Conservation (phyloP, 495 filamentous ascomycete species). For the Neurospora intermedia region DNA sequence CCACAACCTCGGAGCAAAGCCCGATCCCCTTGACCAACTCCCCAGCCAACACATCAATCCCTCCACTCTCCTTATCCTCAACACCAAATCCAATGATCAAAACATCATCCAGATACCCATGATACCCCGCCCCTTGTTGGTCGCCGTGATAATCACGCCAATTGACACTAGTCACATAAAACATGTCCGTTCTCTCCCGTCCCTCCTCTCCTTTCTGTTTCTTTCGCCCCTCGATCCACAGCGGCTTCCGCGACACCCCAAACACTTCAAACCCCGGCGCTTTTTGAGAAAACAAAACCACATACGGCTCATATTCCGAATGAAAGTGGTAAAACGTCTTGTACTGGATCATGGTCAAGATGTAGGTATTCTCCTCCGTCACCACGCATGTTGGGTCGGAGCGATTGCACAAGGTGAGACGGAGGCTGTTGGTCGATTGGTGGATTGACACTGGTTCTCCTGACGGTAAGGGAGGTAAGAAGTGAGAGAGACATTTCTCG, state of each 20-base stretch:
- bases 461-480: constrained; percentile 21
- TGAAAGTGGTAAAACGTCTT: constrained; percentile 37
- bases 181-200: constrained; percentile 32
- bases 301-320: constrained; percentile 43
- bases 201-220: background rate
- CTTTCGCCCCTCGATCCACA: constrained; percentile 40
- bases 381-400: constrained; percentile 31
- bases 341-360: constrained; percentile 41
- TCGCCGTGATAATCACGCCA: constrained; percentile 26
- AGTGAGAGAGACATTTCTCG: constrained; percentile 28
- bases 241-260: constrained; percentile 36
- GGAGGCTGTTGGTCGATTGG: constrained; percentile 46
- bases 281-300: constrained; percentile 33
- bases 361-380: constrained; percentile 34
- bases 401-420: constrained; percentile 39
- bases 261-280: constrained; percentile 36
- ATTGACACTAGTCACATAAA: constrained; percentile 42
- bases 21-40: constrained; percentile 35
- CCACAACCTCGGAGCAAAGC: constrained; percentile 13
- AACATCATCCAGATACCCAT: constrained; percentile 40
- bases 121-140: constrained; percentile 27
- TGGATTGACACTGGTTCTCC: constrained; percentile 34
- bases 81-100: constrained; percentile 40
- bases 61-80: constrained; percentile 33
- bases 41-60: constrained; percentile 35